phyloP scores from a whole-genome alignment of 345 rosid genomes.

The Limnanthes douglasii region DNA sequence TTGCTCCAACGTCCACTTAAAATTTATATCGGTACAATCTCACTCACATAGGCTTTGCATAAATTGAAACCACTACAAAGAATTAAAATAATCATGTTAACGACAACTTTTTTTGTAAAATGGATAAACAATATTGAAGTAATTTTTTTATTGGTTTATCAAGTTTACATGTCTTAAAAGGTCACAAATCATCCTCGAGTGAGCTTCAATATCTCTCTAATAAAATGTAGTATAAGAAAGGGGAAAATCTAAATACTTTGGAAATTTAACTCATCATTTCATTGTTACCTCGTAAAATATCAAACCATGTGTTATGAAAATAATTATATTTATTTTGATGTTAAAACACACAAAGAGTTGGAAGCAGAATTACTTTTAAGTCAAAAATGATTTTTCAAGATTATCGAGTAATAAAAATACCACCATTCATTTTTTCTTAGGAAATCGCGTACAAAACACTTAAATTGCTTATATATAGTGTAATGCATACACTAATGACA shows the following conservation, averaged over 20 bases:
- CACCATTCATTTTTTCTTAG: slow-evolving; percentile 71
- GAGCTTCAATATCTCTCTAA: slow-evolving; percentile 68
- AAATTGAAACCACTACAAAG: slow-evolving; percentile 77
- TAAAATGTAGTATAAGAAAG: slow-evolving; percentile 81
- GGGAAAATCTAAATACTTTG: slow-evolving; percentile 68
- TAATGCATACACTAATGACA: too few relatives aligned
- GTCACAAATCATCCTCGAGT: slow-evolving; percentile 76
- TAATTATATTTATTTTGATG: too few relatives aligned
- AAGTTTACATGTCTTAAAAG: slow-evolving; percentile 89
- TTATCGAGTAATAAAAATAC: slow-evolving; percentile 78
- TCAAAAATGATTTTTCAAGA: slow-evolving; percentile 48
- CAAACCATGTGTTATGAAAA: too few relatives aligned
- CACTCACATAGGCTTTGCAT: slow-evolving; percentile 60
- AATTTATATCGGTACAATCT: too few relatives aligned
- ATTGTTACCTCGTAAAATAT: too few relatives aligned
- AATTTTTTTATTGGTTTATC: too few relatives aligned
- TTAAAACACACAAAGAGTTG: too few relatives aligned
- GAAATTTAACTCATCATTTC: slow-evolving; percentile 28
- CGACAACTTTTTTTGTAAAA: background rate
- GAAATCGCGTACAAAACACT: slow-evolving; percentile 57
- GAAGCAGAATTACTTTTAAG: slow-evolving; percentile 32
- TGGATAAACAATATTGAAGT: too few relatives aligned
- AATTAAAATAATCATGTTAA: background rate
- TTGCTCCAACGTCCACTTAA: too few relatives aligned
- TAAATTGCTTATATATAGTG: too few relatives aligned